Base-by-base conservation (phyloP, 2,329 filamentous ascomycete species). In the Colletotrichum agaves region DNA sequence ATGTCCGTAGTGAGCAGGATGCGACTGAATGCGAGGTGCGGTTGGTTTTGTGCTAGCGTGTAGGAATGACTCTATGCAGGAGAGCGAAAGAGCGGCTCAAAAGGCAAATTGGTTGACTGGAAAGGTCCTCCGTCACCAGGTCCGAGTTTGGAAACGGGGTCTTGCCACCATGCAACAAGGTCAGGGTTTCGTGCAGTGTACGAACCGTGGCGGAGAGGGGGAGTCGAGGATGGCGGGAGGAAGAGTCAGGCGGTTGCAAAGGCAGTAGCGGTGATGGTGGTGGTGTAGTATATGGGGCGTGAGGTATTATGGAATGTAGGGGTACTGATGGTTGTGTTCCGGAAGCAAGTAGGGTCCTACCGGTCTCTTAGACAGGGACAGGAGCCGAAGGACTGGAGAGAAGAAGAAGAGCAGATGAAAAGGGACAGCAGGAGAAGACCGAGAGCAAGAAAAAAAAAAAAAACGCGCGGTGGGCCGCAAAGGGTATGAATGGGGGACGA, bases 321-420 rank as follows among this genome's bases (percentile, higher is more conserved):
- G 64, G 64, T 67, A 15, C 41, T 47, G 52, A 53, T 64, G 60
- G 64, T 67, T 67, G 64, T 67, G 46, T 64, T 67, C 64, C 61
- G 64, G 31, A 67, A 67, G 64, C 64, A 67, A 67, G 64, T 64
- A 63, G 62, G 60, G 69, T 67, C 63, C 69, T 62, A 63, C 64
- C 60, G 67, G 67, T 63, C 58, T 52, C 67, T 55, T 33, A 58
- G 50, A 49, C 55, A 69, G 41, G 52, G 53, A 61, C 62, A 69
- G 70, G 58, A 63, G 65, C 64, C 63, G 70, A 68, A 72, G 73
- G 69, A 58, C 60, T 70, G 69, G 69, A 69, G 52, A 61, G 55
- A 31, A 50, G 69, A 62, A 47, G 52, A 60, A 44, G 31, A 61
- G 60, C 10, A 59, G 44, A 63, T 55, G 50, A 70, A 61, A 63